Evolutionary conservation across 1,139 yeast genomes (phyloP), one percentile per base, ranked within the genome.

Genomic region (Yamadazyma blattariae): DNA sequence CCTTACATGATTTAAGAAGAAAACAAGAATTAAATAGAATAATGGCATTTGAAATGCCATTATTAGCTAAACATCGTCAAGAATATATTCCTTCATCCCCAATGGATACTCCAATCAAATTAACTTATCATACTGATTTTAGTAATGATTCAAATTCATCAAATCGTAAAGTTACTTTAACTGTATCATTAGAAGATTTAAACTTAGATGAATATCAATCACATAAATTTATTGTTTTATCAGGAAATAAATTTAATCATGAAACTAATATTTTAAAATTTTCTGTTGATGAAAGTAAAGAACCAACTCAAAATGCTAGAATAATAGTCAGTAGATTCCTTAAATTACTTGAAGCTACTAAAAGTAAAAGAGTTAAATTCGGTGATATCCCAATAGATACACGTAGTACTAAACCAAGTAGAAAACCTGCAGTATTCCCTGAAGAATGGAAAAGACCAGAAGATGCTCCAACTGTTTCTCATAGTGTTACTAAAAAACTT

Each of bases 21-120:
- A 50, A 51, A 25, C 72, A 67, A 22, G 64, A 70, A 38, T 78
- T 83, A 52, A 82, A 82, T 51, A 74, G 97, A 51, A 69, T 87
- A 26, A 85, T 94, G 22, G 97, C 97, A 0, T 92, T 82, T 61
- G 97, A 90, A 58, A 74, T 90, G 70, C 98, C 98, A 3, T 75
- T 82, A 39, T 71, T 92, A 45, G 79, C 82, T 30, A 79, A 87
- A 57, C 83, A 73, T 56, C 82, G 92, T 48, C 80, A 80, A 60
- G 71, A 67, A 40, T 85, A 79, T 60, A 56, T 50, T 26, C 83
- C 82, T 17, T 61, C 39, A 36, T 47, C 71, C 6, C 46, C 51
- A 16, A 48, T 52, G 5, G 73, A 76, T 30, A 65, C 75, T 22
- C 87, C 89, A 4, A 57, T 89, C 27, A 69, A 67, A 34, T 83